Evolutionary conservation across 139 green algal genomes (phyloP), one percentile per base, ranked within the genome.

Genomic region (Volvox africanus): DNA sequence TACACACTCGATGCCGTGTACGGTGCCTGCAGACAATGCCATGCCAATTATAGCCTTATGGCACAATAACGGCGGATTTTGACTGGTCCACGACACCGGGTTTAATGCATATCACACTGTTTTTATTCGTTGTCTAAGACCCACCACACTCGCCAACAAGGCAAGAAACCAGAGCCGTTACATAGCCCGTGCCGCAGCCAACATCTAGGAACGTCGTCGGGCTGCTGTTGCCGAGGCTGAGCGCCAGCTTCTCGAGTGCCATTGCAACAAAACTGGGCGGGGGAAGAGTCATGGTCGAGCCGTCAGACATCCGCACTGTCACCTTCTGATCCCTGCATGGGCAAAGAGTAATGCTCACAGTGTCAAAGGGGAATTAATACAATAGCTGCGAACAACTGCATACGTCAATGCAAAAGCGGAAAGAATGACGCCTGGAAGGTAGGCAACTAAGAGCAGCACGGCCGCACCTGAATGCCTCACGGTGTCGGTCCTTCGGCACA

Each of bases 1-100:
- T 36, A 94, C 91, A 84, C 94, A 96, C 92, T 96, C 94, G 20
- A 96, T 92, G 75, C 92, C 93, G 77, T 95, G 91, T 79, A 95
- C 91, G 0, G 32, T 61, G 61, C 88, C 92, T 73, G 76, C 71
- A 36, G 75, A 80, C 26, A 80, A 36, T 32, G 14, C 67, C 67
- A 32, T 6, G 22, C 67, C 22, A 75, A 3, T 75, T 3, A 26
- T 6, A n/a, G 24, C 24, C 18, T 62, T 36, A 82, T 13, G 77
- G 18, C 30, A 61, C 30, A 20, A 82, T 9, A 18, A 55, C 44
- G 44, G 44, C 44, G 44, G 5, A 55, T 55, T 55, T 55, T 9
- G 44, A 9, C n/a, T n/a, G 44, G 44, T 55, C n/a, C n/a, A 55
- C 9, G 44, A 9, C 5, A 9, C 5, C 44, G 5, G 44, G 44